These are phyloP conservation scores for Aphanocladium album DNA, from an alignment of 2,329 filamentous ascomycete genomes.

Conservation along the genomic window DNA sequence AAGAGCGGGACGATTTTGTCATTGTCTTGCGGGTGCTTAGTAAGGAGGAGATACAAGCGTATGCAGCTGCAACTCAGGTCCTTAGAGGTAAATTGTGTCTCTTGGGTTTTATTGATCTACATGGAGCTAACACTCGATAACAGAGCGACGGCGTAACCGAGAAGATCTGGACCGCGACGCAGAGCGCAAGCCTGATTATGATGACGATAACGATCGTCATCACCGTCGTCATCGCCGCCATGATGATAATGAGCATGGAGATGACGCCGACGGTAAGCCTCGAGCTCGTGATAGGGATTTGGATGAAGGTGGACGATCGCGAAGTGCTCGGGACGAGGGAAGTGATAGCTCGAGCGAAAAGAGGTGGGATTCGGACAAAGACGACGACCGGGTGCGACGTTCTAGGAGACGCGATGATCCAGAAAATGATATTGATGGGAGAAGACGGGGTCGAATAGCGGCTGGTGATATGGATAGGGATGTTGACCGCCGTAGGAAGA, in stretches of 20 bases:
- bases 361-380: not conserved
- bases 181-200: constrained; percentile 20
- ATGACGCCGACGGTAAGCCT: constrained; percentile 20
- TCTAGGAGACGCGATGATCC: not conserved
- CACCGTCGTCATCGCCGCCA: constrained; percentile 26
- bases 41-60: constrained; percentile 84
- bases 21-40: constrained; percentile 85
- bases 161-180: not conserved
- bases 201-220: constrained; percentile 21
- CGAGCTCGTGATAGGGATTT: not conserved
- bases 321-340: not conserved
- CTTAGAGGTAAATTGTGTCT: constrained; percentile 61
- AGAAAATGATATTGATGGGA: not conserved
- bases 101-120: constrained; percentile 8
- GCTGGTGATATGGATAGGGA: not conserved
- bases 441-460: not conserved
- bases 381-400: not conserved
- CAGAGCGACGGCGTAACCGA: constrained; percentile 1
- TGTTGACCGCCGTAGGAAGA: constrained; percentile 24
- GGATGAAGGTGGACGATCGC: not conserved
- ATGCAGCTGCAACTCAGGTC: constrained; percentile 74
- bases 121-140: not conserved
- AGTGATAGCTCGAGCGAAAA: not conserved
- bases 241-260: constrained; percentile 23
- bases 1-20: constrained; percentile 88